These are phyloP conservation scores for Alternaria metachromatica DNA, from an alignment of 2,329 filamentous ascomycete species.

Conservation along the genomic window DNA sequence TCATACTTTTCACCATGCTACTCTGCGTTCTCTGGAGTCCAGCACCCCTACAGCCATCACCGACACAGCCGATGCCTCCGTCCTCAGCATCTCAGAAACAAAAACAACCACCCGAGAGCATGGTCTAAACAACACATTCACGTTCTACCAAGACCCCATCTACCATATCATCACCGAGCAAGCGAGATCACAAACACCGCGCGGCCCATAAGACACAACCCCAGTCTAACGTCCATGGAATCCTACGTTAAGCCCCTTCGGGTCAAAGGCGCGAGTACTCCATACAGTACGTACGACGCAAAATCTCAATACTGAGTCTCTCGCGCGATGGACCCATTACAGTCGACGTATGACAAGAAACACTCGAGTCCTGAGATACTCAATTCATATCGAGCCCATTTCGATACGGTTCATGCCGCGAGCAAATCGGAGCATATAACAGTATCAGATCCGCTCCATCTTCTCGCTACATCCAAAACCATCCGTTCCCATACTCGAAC, in stretches of 20 bases:
- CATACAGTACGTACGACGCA: background rate
- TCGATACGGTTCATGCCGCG: background rate
- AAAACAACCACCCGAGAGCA: fast-evolving
- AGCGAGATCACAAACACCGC: background rate
- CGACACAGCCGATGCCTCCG: background rate
- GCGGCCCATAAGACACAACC: fast-evolving
- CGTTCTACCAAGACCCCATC: fast-evolving
- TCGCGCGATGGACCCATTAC: fast-evolving
- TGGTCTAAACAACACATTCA: background rate
- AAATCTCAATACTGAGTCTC: background rate
- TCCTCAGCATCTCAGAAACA: background rate
- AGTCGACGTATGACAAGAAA: background rate
- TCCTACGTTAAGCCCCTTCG: background rate
- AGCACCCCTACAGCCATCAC: background rate
- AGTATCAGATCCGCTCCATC: background rate
- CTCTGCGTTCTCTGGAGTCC: background rate
- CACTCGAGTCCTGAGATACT: fast-evolving
- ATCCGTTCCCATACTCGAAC: too few relatives aligned
- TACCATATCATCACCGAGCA: background rate
- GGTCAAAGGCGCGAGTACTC: background rate
- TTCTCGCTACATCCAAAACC: background rate
- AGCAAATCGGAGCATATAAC: background rate
- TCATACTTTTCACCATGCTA: background rate
- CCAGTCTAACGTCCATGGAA: fast-evolving
- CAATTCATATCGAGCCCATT: background rate